Percentiles rank a stretch among this genome's conserved stretches.
Evolutionary conservation across 2,329 filamentous ascomycete genomes (phyloP).

Genomic region (Nemania serpens): DNA sequence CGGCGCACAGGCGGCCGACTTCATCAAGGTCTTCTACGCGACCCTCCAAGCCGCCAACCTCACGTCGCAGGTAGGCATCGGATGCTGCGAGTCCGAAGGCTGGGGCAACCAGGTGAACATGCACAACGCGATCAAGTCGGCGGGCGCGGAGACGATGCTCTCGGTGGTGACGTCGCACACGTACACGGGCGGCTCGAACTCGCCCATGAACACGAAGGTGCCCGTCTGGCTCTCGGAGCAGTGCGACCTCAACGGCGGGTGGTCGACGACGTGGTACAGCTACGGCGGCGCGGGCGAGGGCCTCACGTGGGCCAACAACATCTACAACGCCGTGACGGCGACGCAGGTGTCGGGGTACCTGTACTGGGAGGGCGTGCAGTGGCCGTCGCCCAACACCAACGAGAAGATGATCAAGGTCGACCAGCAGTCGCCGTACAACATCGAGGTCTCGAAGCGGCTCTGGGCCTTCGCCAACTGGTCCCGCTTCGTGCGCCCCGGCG

Average conservation of each 20-base stretch:
- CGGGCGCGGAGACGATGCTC: conserved; percentile 41
- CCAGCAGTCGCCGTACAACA: conserved; percentile 43
- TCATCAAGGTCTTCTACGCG: conserved; percentile 36
- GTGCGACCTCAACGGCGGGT: conserved; percentile 49
- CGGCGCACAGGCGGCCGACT: conserved; percentile 36
- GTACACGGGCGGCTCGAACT: conserved; percentile 44
- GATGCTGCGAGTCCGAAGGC: conserved; percentile 42
- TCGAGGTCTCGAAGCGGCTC: conserved; percentile 43
- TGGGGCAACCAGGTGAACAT: conserved; percentile 46
- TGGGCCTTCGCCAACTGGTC: conserved; percentile 50
- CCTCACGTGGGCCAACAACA: conserved; percentile 59
- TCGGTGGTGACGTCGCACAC: conserved; percentile 47
- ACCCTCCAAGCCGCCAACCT: conserved; percentile 34
- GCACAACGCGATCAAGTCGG: conserved; percentile 44
- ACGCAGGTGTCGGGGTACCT: conserved; percentile 57
- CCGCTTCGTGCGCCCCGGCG: conserved; percentile 46
- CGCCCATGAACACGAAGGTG: conserved; percentile 39
- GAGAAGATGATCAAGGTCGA: conserved; percentile 54
- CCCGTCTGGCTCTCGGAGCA: conserved; percentile 58
- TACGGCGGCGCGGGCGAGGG: conserved; percentile 55
- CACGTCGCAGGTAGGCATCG: conserved; percentile 35
- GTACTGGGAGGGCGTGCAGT: conserved; percentile 53
- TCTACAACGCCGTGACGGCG: conserved; percentile 54
- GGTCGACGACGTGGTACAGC: conserved; percentile 52
- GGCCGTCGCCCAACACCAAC: conserved; percentile 42